phyloP scores from a whole-genome alignment of 441 rosid species.

The Croton setiger region DNA sequence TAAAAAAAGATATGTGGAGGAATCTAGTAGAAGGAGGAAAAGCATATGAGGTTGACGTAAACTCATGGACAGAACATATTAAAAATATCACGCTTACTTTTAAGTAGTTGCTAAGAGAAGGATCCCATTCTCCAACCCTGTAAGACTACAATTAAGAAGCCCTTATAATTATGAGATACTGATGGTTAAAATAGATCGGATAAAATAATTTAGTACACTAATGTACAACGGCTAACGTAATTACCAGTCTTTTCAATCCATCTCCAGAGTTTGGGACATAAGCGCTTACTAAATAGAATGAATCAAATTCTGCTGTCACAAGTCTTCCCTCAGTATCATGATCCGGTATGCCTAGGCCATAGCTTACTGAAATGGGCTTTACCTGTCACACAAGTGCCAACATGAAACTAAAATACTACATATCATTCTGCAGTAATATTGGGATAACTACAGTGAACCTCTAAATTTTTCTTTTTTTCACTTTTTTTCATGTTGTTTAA shows the following conservation, averaged over 20 bases:
- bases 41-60: background rate
- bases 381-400: slow-evolving; percentile 44
- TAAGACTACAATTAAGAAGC: slow-evolving; percentile 46
- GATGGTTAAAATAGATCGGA: slow-evolving; percentile 8
- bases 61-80: background rate
- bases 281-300: slow-evolving; percentile 64
- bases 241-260: slow-evolving; percentile 93
- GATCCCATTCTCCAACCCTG: slow-evolving; percentile 82
- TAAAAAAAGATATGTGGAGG: background rate
- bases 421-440: background rate
- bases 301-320: slow-evolving; percentile 83
- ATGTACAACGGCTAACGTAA: slow-evolving; percentile 13
- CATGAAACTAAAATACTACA: slow-evolving; percentile 7
- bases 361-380: slow-evolving; percentile 84
- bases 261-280: slow-evolving; percentile 97
- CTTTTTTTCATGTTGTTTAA: background rate
- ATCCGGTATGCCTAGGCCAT: slow-evolving; percentile 72
- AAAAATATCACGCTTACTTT: slow-evolving; percentile 48
- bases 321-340: slow-evolving; percentile 87
- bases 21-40: background rate
- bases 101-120: slow-evolving; percentile 64
- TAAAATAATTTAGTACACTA: slow-evolving; percentile 10
- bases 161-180: background rate
- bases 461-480: background rate
- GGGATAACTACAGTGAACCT: background rate